A percentile compares a stretch with the other conserved stretches of the same genome.
Evolutionary conservation across 2,329 filamentous ascomycete species (phyloP).

Genomic region (Alternaria viburni): DNA sequence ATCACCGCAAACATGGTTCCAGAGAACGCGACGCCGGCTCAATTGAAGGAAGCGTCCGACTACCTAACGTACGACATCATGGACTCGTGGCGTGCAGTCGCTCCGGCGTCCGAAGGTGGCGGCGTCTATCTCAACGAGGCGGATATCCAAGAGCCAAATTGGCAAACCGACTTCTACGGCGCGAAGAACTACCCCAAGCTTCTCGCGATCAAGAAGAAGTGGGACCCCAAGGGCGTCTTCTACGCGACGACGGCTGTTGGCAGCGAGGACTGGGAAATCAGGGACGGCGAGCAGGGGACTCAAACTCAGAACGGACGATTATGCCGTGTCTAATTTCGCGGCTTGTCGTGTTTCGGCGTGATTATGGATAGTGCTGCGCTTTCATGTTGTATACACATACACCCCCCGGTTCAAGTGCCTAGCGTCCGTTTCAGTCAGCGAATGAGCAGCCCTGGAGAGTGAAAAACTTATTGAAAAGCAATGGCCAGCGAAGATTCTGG

Average conservation of each 20-base stretch:
- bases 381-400: background rate
- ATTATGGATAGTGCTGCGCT: background rate
- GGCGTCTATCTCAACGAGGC: slow-evolving; percentile 40
- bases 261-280: slow-evolving; percentile 32
- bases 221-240: slow-evolving; percentile 37
- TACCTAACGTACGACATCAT: slow-evolving; percentile 24
- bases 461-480: background rate
- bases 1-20: slow-evolving; percentile 24
- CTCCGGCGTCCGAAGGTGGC: slow-evolving; percentile 27
- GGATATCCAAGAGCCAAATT: slow-evolving; percentile 31
- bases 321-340: slow-evolving; percentile 25
- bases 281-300: slow-evolving; percentile 24
- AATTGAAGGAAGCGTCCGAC: slow-evolving; percentile 17
- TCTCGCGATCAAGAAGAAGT: slow-evolving; percentile 30
- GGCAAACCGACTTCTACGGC: slow-evolving; percentile 38
- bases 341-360: background rate
- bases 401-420: background rate
- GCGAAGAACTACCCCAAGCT: slow-evolving; percentile 32
- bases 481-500: background rate
- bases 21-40: slow-evolving; percentile 16
- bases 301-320: slow-evolving; percentile 34
- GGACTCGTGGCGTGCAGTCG: slow-evolving; percentile 22
- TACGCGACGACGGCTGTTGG: slow-evolving; percentile 32
- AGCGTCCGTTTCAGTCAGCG: background rate
- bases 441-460: background rate